phyloP scores from a whole-genome alignment of 345 rosid species.

The Ceriops zippeliana region DNA sequence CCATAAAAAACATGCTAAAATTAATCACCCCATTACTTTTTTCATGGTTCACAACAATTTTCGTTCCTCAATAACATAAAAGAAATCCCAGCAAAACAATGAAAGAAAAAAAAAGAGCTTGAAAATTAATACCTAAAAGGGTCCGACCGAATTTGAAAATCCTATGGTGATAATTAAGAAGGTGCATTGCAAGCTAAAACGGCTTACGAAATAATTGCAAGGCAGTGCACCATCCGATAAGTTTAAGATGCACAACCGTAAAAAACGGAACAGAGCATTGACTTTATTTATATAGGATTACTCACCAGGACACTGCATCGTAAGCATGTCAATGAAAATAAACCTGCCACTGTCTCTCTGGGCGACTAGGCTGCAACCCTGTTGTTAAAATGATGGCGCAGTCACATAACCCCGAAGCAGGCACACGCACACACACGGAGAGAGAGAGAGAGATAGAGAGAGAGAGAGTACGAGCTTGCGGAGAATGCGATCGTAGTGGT shows the following conservation, averaged over 20 bases:
- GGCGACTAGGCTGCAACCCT: constrained; percentile 78
- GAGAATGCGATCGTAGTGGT: constrained; percentile 69
- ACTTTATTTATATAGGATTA: constrained; percentile 3
- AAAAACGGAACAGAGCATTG: not conserved
- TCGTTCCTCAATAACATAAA: not conserved
- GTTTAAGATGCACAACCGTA: not conserved
- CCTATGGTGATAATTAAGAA: no score
- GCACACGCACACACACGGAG: no score
- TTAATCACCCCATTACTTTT: not conserved
- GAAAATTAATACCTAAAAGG: not conserved
- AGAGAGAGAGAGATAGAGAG: not conserved
- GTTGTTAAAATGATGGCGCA: not conserved
- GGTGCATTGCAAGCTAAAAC: no score
- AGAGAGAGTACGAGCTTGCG: constrained; percentile 17
- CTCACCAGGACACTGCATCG: constrained; percentile 71
- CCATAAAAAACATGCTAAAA: constrained; percentile 1
- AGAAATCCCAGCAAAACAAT: not conserved
- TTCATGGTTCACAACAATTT: not conserved
- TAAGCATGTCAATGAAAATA: constrained; percentile 71
- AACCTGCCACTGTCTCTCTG: constrained; percentile 59
- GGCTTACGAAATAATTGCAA: no score
- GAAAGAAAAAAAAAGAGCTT: not conserved
- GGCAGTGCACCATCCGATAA: not conserved
- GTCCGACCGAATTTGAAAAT: no score
- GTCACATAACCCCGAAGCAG: not conserved